Percentiles rank a stretch among this genome's conserved stretches.
Conservation (phyloP, 257 asterid genomes). For the Rehmannia glutinosa region DNA sequence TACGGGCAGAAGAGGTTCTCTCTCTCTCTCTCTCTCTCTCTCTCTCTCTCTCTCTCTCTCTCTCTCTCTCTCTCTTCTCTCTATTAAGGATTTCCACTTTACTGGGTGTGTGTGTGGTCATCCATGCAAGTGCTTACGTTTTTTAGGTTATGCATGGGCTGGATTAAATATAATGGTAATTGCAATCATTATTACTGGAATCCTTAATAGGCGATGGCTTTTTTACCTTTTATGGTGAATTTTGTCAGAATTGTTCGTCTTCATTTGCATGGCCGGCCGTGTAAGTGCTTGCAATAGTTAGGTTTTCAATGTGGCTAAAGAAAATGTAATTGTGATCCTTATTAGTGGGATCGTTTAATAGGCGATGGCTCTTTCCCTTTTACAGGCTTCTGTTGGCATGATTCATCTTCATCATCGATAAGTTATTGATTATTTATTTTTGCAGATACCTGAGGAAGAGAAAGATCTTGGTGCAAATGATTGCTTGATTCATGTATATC, state of each 20-base stretch:
- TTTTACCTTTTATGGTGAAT: background rate
- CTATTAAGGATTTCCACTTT: no score
- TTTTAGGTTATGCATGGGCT: background rate
- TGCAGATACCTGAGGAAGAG: slow-evolving; percentile 54
- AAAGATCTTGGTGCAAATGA: slow-evolving; percentile 30
- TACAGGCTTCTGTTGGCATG: background rate
- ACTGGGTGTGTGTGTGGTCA: background rate
- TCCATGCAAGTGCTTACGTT: background rate
- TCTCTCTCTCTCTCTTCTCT: slow-evolving; percentile 12
- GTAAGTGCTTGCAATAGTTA: background rate
- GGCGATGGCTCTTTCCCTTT: background rate
- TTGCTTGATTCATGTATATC: slow-evolving; percentile 59
- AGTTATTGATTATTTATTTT: slow-evolving; percentile 5
- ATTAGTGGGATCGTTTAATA: background rate
- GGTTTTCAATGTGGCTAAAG: background rate
- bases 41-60: slow-evolving; percentile 19
- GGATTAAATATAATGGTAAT: background rate
- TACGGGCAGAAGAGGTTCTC: slow-evolving; percentile 63
- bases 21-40: slow-evolving; percentile 21
- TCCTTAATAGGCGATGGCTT: background rate
- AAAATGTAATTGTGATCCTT: background rate
- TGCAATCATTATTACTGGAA: background rate
- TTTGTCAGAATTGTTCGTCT: background rate
- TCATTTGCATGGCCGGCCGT: background rate
- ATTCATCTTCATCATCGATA: background rate